Evolutionary conservation across 2,329 filamentous ascomycete genomes (phyloP).

Genomic region (Rutstroemia sydowiana): DNA sequence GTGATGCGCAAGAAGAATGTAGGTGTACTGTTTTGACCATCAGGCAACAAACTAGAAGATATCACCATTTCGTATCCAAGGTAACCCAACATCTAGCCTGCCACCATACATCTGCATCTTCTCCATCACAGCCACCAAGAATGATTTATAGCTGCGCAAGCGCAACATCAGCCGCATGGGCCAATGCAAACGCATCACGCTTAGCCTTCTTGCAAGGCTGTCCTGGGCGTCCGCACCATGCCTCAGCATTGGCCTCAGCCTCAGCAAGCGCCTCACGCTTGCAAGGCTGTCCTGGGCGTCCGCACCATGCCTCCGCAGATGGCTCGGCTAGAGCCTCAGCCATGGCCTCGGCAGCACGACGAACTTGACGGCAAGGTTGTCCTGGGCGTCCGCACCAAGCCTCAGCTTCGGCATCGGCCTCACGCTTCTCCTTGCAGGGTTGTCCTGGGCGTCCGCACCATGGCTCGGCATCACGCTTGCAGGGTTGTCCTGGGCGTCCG

Average conservation of each 20-base stretch:
- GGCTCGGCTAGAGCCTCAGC: slow-evolving; percentile 19
- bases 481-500: slow-evolving; percentile 13
- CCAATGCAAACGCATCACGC: slow-evolving; percentile 12
- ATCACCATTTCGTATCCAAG: no score
- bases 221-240: slow-evolving; percentile 14
- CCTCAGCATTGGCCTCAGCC: slow-evolving; percentile 13
- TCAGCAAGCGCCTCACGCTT: slow-evolving; percentile 16
- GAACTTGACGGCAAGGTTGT: slow-evolving; percentile 7
- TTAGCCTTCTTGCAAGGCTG: slow-evolving; percentile 19
- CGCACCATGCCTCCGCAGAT: slow-evolving; percentile 19
- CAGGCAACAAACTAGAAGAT: no score
- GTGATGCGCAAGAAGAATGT: no score
- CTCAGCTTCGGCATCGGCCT: slow-evolving; percentile 13
- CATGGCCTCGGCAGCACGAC: slow-evolving; percentile 9
- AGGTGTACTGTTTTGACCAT: no score
- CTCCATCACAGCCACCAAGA: neutral
- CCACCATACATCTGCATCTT: no score
- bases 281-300: slow-evolving; percentile 14
- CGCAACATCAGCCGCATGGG: slow-evolving; percentile 13
- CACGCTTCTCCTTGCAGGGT: slow-evolving; percentile 16
- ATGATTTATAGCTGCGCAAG: slow-evolving; percentile 9
- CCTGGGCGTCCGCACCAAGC: slow-evolving; percentile 2
- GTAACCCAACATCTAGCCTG: no score
- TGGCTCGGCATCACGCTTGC: slow-evolving; percentile 14
- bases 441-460: slow-evolving; percentile 16